Evolutionary conservation across 345 rosid species (phyloP).

Genomic region (Passiflora organensis): DNA sequence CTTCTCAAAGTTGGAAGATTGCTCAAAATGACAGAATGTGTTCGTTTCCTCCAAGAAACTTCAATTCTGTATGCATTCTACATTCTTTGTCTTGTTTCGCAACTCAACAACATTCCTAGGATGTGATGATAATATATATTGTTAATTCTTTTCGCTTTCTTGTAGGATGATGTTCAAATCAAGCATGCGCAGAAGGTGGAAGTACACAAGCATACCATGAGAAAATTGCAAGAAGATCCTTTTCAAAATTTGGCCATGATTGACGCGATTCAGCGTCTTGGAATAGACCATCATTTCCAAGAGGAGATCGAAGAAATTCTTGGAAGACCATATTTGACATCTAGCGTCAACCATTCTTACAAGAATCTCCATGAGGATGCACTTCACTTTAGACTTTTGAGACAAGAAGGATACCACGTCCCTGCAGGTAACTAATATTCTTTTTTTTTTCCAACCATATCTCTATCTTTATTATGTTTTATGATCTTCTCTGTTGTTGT

Average conservation of each 20-base stretch:
- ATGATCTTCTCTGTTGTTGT: no score
- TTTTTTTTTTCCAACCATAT: no score
- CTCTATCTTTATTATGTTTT: neutral
- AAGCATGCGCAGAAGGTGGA: neutral
- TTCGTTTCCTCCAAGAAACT: no score
- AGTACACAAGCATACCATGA: neutral
- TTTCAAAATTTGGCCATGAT: slow-evolving; percentile 28
- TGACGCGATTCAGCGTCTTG: slow-evolving; percentile 40
- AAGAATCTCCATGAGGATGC: slow-evolving; percentile 24
- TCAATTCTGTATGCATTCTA: no score
- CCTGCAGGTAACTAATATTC: slow-evolving; percentile 28
- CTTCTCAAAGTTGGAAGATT: no score
- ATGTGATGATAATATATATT: no score
- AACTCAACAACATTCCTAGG: no score
- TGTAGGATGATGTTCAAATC: slow-evolving; percentile 2
- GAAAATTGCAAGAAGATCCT: slow-evolving; percentile 3
- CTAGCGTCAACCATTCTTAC: neutral
- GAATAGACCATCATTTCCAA: slow-evolving; percentile 26
- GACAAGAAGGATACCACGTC: slow-evolving; percentile 19
- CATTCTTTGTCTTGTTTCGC: neutral
- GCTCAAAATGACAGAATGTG: no score
- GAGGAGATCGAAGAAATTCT: slow-evolving; percentile 37
- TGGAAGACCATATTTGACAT: slow-evolving; percentile 9
- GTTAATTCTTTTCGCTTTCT: neutral
- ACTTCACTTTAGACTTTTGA: slow-evolving; percentile 20